A percentile compares a stretch with the other conserved stretches of the same genome.
Evolutionary conservation across 2,329 filamentous ascomycete genomes (phyloP).

Genomic region (Mycosphaerella arachidis): DNA sequence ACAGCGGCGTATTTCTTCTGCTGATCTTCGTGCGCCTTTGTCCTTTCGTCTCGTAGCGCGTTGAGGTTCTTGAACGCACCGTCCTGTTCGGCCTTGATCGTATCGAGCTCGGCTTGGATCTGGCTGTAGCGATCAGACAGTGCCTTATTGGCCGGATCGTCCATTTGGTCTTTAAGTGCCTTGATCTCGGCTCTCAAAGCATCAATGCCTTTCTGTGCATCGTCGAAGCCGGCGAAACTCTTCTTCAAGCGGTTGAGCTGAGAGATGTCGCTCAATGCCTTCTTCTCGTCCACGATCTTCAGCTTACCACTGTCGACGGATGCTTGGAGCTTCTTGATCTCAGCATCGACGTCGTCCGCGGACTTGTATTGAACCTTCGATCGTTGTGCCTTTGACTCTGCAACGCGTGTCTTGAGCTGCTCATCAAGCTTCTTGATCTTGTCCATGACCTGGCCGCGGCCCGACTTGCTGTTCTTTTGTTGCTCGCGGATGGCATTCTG

Average conservation of each 20-base stretch:
- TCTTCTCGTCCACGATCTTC: slow-evolving; percentile 97
- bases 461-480: slow-evolving; percentile 82
- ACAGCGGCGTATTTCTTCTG: slow-evolving; percentile 79
- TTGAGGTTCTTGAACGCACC: slow-evolving; percentile 85
- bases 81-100: slow-evolving; percentile 88
- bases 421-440: slow-evolving; percentile 91
- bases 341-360: slow-evolving; percentile 77
- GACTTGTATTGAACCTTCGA: slow-evolving; percentile 80
- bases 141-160: slow-evolving; percentile 86
- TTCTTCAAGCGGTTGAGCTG: slow-evolving; percentile 84
- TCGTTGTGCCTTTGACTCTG: slow-evolving; percentile 81
- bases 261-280: slow-evolving; percentile 78
- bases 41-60: slow-evolving; percentile 76
- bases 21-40: slow-evolving; percentile 77
- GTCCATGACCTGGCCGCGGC: slow-evolving; percentile 72
- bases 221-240: slow-evolving; percentile 80
- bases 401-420: slow-evolving; percentile 76
- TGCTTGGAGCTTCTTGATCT: slow-evolving; percentile 75
- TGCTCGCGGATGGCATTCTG: slow-evolving; percentile 78
- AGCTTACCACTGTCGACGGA: slow-evolving; percentile 85
- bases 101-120: slow-evolving; percentile 82
- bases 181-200: slow-evolving; percentile 82
- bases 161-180: slow-evolving; percentile 79
- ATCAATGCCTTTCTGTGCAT: slow-evolving; percentile 78
- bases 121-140: slow-evolving; percentile 80